Conservation (phyloP, 192 early-diverging fungal genomes). For the Haplosporangium gracile region DNA sequence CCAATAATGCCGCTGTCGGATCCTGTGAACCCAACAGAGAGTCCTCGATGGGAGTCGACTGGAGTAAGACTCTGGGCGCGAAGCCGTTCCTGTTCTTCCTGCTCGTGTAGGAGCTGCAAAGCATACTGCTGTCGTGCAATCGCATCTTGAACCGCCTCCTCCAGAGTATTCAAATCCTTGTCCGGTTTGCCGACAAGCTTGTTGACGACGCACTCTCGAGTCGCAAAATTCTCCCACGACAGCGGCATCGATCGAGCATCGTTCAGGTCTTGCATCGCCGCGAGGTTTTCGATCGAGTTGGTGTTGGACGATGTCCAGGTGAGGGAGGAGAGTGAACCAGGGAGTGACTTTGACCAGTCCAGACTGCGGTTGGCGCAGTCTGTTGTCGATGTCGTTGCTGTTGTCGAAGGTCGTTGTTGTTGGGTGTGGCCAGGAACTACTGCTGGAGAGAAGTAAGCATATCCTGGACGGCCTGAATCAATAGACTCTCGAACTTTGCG, state of each 20-base stretch:
- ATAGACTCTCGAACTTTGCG: conserved; percentile 45
- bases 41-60: background rate
- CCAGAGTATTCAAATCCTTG: conserved; percentile 29
- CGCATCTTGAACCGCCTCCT: conserved; percentile 44
- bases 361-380: background rate
- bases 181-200: conserved; percentile 47
- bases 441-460: conserved; percentile 26
- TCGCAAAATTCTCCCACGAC: conserved; percentile 48
- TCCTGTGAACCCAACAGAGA: conserved; percentile 7
- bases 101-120: conserved; percentile 17
- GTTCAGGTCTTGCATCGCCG: conserved; percentile 14
- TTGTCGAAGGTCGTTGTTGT: background rate
- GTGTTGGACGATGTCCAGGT: conserved; percentile 20
- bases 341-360: background rate
- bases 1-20: background rate
- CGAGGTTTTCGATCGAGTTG: conserved; percentile 10
- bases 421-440: background rate
- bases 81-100: conserved; percentile 5
- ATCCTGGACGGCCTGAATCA: conserved; percentile 44
- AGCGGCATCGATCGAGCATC: conserved; percentile 34
- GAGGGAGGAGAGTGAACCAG: conserved; percentile 9
- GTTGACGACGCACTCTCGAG: conserved; percentile 50
- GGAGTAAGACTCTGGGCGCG: background rate
- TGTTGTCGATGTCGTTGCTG: background rate
- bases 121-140: conserved; percentile 40